A percentile compares a stretch with the other conserved stretches of the same genome.
phyloP scores from a whole-genome alignment of 345 rosid species.

The Citrus glauca region DNA sequence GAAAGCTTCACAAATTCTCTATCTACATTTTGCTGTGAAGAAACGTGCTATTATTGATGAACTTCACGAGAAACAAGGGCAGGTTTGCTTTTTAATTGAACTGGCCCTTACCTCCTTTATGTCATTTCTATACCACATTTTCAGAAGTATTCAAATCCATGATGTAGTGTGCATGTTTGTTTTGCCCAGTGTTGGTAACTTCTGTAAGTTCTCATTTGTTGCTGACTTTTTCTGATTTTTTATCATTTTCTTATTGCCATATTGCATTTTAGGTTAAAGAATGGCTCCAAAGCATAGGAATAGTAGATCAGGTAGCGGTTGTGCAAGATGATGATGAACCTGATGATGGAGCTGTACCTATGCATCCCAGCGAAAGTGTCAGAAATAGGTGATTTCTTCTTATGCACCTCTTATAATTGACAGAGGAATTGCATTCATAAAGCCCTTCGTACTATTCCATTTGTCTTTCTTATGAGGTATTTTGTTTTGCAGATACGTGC shows the following conservation, averaged over 20 bases:
- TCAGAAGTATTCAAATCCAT: background rate
- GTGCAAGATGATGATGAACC: conserved; percentile 91
- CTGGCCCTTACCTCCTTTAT: background rate
- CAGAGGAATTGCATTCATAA: background rate
- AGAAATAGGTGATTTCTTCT: conserved; percentile 52
- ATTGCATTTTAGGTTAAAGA: conserved; percentile 60
- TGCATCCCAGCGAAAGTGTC: conserved; percentile 57
- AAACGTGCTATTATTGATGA: conserved; percentile 75
- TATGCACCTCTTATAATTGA: background rate
- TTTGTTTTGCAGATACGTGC: conserved; percentile 52
- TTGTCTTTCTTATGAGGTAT: conserved; percentile 1
- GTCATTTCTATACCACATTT: background rate
- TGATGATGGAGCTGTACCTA: conserved; percentile 80
- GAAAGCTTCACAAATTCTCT: conserved; percentile 94
- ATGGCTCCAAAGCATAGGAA: conserved; percentile 86
- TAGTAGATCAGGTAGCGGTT: conserved; percentile 61
- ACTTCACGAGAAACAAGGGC: conserved; percentile 85
- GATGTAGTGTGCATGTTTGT: background rate
- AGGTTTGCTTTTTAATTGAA: conserved; percentile 32
- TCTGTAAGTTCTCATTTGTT: background rate
- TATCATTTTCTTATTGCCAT: conserved; percentile 2
- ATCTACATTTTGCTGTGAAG: conserved; percentile 78
- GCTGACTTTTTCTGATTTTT: background rate
- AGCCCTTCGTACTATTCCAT: background rate
- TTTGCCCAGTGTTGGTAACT: background rate